Evolutionary conservation across 768 basidiomycete genomes (phyloP), one percentile per base, ranked within the genome.

Genomic region (Tricholoma furcatifolium): DNA sequence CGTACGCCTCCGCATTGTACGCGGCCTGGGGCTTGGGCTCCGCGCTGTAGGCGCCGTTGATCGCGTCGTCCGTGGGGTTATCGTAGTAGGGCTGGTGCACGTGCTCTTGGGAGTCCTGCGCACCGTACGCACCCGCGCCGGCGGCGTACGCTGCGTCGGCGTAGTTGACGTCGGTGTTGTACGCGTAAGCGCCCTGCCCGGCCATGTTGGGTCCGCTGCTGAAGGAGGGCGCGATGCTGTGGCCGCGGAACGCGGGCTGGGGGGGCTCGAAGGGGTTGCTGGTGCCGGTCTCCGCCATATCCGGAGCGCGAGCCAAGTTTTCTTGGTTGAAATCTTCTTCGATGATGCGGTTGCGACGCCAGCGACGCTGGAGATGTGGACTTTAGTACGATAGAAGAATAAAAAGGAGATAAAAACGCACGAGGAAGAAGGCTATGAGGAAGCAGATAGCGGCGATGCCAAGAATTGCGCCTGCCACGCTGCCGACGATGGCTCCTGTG

Each of bases 1-100:
- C 73, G 58, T 77, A 79, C 0, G 72, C 73, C 48, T 79, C 75
- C 15, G 72, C 62, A 49, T 77, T 72, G 58, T 75, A 77, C 14
- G 67, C 53, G 3, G 54, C 58, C 57, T 76, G 74, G 6, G 56
- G 54, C 47, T 71, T 70, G 6, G 77, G 74, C 47, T 78, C 65
- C 2, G 73, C 67, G 58, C 73, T 73, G 60, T 75, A 78, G 7
- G 69, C 66, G 24, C 73, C 74, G 52, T 63, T 65, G 24, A 55
- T 60, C 8, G 65, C 62, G 21, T 74, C 72, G 8, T 65, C 66
- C n/a, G 32, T 48, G 20, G 23, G 53, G 21, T 51, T 39, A 38
- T 60, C 59, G 43, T 67, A 62, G 55, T 77, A 75, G 54, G 69
- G 70, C 38, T 70, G 71, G 27, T 69, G 70, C 44, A 71, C 68